These are phyloP conservation scores for Tothia fuscella DNA, from an alignment of 2,329 filamentous ascomycete species.

Conservation along the genomic window DNA sequence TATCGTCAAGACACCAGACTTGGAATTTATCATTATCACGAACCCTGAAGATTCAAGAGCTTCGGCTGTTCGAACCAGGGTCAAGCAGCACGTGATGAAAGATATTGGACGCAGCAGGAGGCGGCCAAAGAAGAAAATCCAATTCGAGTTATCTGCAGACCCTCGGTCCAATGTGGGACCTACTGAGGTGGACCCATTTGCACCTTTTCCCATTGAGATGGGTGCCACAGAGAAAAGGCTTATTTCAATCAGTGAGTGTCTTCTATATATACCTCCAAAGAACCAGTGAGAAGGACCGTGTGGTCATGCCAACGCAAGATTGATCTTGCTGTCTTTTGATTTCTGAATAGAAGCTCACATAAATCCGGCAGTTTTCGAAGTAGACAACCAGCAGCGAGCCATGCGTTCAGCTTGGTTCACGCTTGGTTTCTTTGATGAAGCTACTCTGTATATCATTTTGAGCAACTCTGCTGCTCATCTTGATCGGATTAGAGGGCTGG, in stretches of 20 bases:
- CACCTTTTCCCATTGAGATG: background rate
- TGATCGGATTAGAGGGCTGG: background rate
- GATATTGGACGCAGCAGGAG: conserved; percentile 2
- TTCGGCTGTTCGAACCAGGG: conserved; percentile 1
- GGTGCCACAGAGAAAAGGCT: background rate
- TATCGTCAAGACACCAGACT: too few species aligned
- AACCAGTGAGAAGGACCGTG: background rate
- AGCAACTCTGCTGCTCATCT: background rate
- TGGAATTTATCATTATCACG: background rate
- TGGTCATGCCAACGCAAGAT: background rate
- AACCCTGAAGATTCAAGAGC: conserved; percentile 1
- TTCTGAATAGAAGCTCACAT: background rate
- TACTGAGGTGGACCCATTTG: background rate
- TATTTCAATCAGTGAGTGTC: background rate
- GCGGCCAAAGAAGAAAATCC: background rate
- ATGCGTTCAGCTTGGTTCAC: conserved; percentile 1
- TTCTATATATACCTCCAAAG: background rate
- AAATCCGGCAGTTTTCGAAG: conserved; percentile 1
- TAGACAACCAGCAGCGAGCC: background rate
- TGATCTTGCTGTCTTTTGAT: background rate
- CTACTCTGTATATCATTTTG: background rate
- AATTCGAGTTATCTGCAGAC: conserved; percentile 1
- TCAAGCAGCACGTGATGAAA: conserved; percentile 7
- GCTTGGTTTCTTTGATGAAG: background rate
- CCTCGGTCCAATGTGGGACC: background rate